Evolutionary conservation across 768 basidiomycete genomes (phyloP), one percentile per base, ranked within the genome.

Genomic region (Russula foetens): DNA sequence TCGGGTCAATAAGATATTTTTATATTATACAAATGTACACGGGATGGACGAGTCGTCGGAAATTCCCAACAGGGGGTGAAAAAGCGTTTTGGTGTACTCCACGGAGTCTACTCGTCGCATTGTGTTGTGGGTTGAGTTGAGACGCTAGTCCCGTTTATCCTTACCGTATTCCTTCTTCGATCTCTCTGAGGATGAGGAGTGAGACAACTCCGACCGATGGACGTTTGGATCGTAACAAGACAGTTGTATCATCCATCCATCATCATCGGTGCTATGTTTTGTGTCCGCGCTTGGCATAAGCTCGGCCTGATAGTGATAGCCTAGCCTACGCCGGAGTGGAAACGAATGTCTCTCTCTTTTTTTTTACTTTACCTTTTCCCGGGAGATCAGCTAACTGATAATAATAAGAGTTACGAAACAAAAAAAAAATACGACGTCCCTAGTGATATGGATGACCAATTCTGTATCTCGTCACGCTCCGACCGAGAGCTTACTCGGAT

Each of bases 101-200:
- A 47, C 44, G 49, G 55, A n/a, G n/a, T n/a, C 45, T 47, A 51
- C 56, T 62, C 38, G 21, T 62, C 31, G 38, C 50, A 15, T 31
- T 19, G 50, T 35, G 35, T 35, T 11, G 11, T 35, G 4, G 11
- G 35, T 35, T 12, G 35, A 2, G 35, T 7, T 11, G 31, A 41
- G 31, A 47, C 60, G 29, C 60, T 51, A 56, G 60, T 48, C 56
- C 45, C n/a, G n/a, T 44, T 52, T 56, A 62, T 62, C 56, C n/a
- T n/a, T 45, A 51, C 43, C 44, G 28, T 46, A 33, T 41, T 35
- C 60, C 28, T 43, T 38, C 28, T 57, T 62, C 56, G 57, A 57
- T 57, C 50, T 44, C 60, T 62, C 60, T 50, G n/a, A n/a, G n/a
- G n/a, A n/a, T 52, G 49, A 58, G 60, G 53, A 62, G 56, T 41